A percentile compares a stretch with the other conserved stretches of the same genome.
Evolutionary conservation across 2,329 filamentous ascomycete genomes (phyloP).

Genomic region (Chaetomium olivaceum): DNA sequence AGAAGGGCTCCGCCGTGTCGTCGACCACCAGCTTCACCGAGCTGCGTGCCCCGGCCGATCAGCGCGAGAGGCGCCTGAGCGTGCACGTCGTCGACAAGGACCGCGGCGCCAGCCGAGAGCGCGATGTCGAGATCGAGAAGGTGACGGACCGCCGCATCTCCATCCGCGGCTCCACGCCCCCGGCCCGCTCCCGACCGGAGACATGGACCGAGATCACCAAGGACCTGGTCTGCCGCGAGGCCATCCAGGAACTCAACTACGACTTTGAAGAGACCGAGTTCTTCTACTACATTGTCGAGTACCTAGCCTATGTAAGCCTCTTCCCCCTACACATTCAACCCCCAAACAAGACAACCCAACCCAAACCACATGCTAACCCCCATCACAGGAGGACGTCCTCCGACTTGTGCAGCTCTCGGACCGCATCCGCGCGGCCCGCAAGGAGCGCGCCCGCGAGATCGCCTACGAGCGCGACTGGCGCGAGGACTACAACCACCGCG

Average conservation of each 20-base stretch:
- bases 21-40: conserved; percentile 33
- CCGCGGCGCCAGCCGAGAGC: conserved; percentile 33
- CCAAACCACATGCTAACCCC: conserved; percentile 36
- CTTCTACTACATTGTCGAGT: conserved; percentile 92
- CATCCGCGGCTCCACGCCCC: conserved; percentile 41
- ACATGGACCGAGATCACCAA: conserved; percentile 99
- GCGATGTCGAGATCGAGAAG: conserved; percentile 51
- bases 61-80: conserved; percentile 34
- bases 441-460: conserved; percentile 53
- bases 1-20: conserved; percentile 36
- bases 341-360: conserved; percentile 26
- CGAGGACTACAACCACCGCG: conserved; percentile 48
- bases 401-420: conserved; percentile 81
- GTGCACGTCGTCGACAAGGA: conserved; percentile 35
- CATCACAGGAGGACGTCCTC: conserved; percentile 75
- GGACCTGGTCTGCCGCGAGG: conserved; percentile 82
- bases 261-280: conserved; percentile 86
- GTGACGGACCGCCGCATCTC: conserved; percentile 53
- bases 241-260: conserved; percentile 81
- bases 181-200: conserved; percentile 53
- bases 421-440: conserved; percentile 68
- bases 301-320: conserved; percentile 77
- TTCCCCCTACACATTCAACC: conserved; percentile 1
- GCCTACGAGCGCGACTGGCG: conserved; percentile 61
- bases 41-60: conserved; percentile 18